Evolutionary conservation across 805 yeast species (phyloP).

Genomic region (Wickerhamiella brachini): DNA sequence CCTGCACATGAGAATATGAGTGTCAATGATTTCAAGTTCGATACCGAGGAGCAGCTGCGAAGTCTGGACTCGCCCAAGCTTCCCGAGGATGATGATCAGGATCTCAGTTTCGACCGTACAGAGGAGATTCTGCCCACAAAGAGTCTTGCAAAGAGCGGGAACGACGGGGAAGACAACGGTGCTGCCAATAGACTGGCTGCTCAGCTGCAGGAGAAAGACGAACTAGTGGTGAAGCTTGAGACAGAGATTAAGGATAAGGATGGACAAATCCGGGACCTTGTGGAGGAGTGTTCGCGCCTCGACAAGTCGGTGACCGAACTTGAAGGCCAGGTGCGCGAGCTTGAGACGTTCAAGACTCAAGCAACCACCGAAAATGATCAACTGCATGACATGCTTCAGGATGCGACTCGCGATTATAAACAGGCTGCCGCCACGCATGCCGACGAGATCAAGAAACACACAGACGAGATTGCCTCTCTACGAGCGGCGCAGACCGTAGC

Average conservation of each 20-base stretch:
- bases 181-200: neutral
- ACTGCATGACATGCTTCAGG: constrained; percentile 18
- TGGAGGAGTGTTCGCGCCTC: constrained; percentile 37
- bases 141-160: neutral
- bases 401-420: neutral
- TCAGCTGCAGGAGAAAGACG: neutral
- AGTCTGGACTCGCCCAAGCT: neutral
- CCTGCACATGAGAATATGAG: neutral
- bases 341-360: constrained; percentile 16
- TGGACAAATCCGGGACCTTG: constrained; percentile 32
- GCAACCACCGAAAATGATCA: constrained; percentile 20
- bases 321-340: constrained; percentile 18
- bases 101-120: neutral
- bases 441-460: neutral
- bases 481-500: neutral
- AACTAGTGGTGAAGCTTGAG: neutral
- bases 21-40: constrained; percentile 2
- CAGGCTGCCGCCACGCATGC: neutral
- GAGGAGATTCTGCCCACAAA: neutral
- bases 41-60: constrained; percentile 5
- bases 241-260: constrained; percentile 18
- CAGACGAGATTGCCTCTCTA: neutral
- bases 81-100: neutral
- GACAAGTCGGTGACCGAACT: constrained; percentile 25
- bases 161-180: neutral